Conservation (phyloP, 2,329 filamentous ascomycete genomes). For the Endothia cerciana region DNA sequence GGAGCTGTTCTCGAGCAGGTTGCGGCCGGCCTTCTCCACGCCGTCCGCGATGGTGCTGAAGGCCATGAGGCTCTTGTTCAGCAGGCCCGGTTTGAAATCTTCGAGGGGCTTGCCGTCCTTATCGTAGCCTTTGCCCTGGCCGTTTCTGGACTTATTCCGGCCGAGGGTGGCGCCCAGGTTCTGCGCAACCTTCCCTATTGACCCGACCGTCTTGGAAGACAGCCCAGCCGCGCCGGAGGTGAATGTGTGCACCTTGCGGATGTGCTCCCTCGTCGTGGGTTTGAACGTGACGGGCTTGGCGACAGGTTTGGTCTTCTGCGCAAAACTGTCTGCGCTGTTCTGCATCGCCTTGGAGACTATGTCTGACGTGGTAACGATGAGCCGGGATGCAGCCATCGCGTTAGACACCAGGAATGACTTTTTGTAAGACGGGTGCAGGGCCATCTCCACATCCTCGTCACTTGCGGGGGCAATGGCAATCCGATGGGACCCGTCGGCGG, state of each 20-base stretch:
- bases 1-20: constrained; percentile 73
- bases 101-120: constrained; percentile 68
- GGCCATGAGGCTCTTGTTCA: constrained; percentile 96
- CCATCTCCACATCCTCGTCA: constrained; percentile 73
- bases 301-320: constrained; percentile 76
- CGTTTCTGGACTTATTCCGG: constrained; percentile 58
- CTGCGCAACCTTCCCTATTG: constrained; percentile 82
- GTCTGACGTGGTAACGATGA: constrained; percentile 87
- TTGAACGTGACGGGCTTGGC: constrained; percentile 85
- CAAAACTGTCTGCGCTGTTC: constrained; percentile 78
- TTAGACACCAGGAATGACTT: constrained; percentile 85
- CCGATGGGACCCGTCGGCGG: constrained; percentile 65
- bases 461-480: constrained; percentile 69
- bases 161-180: constrained; percentile 81
- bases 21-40: constrained; percentile 83
- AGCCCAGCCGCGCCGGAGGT: constrained; percentile 78
- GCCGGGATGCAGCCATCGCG: constrained; percentile 83
- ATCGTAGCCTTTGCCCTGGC: constrained; percentile 63
- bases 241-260: constrained; percentile 88
- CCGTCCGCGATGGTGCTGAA: constrained; percentile 95
- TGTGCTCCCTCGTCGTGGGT: constrained; percentile 79
- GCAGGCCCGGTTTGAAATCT: constrained; percentile 81
- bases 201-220: constrained; percentile 84
- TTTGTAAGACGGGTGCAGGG: constrained; percentile 88
- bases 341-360: constrained; percentile 79